These are phyloP conservation scores for Hemerocallis citrina DNA, from an alignment of 106 monocot genomes.

Conservation along the genomic window DNA sequence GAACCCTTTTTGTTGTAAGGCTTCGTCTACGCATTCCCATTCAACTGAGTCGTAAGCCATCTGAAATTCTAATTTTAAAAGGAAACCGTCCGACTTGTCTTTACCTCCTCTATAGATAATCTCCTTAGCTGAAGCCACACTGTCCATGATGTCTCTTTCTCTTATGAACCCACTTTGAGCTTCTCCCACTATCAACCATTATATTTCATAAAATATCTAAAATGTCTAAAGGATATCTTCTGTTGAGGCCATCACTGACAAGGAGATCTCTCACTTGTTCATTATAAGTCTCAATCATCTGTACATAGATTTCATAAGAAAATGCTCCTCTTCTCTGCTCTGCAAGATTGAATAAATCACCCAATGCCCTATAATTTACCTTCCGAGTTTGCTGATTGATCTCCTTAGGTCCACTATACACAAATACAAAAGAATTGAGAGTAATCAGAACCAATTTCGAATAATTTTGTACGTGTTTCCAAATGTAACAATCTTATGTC, in stretches of 20 bases:
- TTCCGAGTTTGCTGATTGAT: conserved; percentile 52
- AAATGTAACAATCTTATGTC: background rate
- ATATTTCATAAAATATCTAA: too few species aligned
- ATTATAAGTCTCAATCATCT: conserved; percentile 99
- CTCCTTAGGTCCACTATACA: conserved; percentile 80
- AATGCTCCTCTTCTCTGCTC: conserved; percentile 68
- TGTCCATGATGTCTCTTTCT: too few species aligned
- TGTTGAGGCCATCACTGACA: conserved; percentile 57
- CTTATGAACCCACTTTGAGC: too few species aligned
- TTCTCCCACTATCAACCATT: too few species aligned
- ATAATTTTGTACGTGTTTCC: background rate
- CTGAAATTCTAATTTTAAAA: too few species aligned
- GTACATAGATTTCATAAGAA: conserved; percentile 77
- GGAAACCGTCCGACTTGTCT: too few species aligned
- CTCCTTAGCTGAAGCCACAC: too few species aligned
- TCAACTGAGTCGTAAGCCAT: too few species aligned
- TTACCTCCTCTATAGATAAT: too few species aligned
- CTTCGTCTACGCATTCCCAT: too few species aligned
- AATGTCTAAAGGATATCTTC: conserved; percentile 57
- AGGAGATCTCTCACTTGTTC: conserved; percentile 99
- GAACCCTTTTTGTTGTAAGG: too few species aligned
- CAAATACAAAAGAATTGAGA: background rate
- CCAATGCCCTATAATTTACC: conserved; percentile 87
- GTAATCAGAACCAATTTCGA: background rate
- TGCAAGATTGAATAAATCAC: conserved; percentile 76